Percentiles rank a stretch among this genome's conserved stretches.
phyloP scores from a whole-genome alignment of 1,284 basidiomycete species.

The Lentinula novae-zelandiae region DNA sequence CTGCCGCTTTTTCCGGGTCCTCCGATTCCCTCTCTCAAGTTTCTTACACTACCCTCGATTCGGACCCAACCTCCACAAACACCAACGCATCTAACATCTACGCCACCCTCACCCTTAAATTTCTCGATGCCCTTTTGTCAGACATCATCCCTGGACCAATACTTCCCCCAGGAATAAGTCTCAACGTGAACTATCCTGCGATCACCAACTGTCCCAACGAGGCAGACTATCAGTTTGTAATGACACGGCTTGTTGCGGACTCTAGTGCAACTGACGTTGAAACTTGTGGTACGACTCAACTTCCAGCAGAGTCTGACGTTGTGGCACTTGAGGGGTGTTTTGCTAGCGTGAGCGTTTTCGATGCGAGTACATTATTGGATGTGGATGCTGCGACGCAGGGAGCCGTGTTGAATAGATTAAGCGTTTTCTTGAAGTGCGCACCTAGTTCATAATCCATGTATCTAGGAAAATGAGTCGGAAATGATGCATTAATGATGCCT shows the following conservation, averaged over 20 bases:
- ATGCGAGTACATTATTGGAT: slow-evolving; percentile 41
- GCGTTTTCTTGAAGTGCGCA: slow-evolving; percentile 27
- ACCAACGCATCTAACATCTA: slow-evolving; percentile 30
- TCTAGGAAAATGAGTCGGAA: too few species aligned
- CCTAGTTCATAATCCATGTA: neutral
- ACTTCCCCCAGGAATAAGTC: slow-evolving; percentile 35
- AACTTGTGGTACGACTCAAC: slow-evolving; percentile 36
- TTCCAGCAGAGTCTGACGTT: slow-evolving; percentile 38
- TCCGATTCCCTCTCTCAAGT: slow-evolving; percentile 28
- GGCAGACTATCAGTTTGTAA: slow-evolving; percentile 38
- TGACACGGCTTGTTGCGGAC: slow-evolving; percentile 36
- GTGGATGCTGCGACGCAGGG: slow-evolving; percentile 36
- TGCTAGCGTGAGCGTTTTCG: slow-evolving; percentile 43
- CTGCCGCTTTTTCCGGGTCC: slow-evolving; percentile 36
- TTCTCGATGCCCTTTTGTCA: slow-evolving; percentile 31
- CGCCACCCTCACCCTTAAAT: slow-evolving; percentile 29
- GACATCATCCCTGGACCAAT: slow-evolving; percentile 24
- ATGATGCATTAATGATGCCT: too few species aligned
- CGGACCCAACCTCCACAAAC: slow-evolving; percentile 24
- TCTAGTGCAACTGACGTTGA: slow-evolving; percentile 32
- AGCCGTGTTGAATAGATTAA: slow-evolving; percentile 34
- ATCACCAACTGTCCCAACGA: slow-evolving; percentile 33
- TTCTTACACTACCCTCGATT: slow-evolving; percentile 35
- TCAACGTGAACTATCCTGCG: slow-evolving; percentile 51
- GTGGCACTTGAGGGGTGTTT: slow-evolving; percentile 35